These are phyloP conservation scores for Ogataea henricii DNA, from an alignment of 805 yeast species.

Conservation along the genomic window DNA sequence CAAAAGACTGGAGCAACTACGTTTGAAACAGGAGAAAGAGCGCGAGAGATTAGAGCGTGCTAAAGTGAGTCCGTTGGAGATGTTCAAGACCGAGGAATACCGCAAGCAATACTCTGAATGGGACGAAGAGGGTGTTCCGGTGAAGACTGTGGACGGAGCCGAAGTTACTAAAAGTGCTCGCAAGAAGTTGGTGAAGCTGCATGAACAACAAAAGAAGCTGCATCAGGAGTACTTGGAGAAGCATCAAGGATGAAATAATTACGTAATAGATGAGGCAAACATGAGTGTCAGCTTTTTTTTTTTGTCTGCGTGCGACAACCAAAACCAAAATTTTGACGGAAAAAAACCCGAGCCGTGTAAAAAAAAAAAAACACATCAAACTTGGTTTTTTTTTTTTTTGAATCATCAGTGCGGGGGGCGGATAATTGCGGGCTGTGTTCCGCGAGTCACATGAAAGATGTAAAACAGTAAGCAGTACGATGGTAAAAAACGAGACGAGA, in stretches of 20 bases:
- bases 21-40: constrained; percentile 62
- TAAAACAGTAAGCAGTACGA: too few species aligned
- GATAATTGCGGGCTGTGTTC: constrained; percentile 1
- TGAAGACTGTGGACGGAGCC: constrained; percentile 72
- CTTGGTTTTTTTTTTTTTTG: not conserved
- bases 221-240: constrained; percentile 60
- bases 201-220: constrained; percentile 79
- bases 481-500: too few species aligned
- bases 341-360: too few species aligned
- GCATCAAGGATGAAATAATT: constrained; percentile 1
- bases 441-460: constrained; percentile 4
- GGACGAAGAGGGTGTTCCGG: constrained; percentile 86
- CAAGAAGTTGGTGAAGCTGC: constrained; percentile 79
- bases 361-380: too few species aligned
- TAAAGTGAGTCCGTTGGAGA: constrained; percentile 63
- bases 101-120: constrained; percentile 57
- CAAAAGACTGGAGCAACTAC: constrained; percentile 62
- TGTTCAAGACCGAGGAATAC: constrained; percentile 61
- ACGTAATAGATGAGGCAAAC: not conserved
- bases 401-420: constrained; percentile 5
- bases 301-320: not conserved
- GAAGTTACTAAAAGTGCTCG: constrained; percentile 82
- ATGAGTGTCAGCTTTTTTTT: not conserved
- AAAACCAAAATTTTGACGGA: too few species aligned
- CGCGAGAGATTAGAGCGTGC: constrained; percentile 66